Base-by-base conservation (phyloP, 768 basidiomycete species). In the Suillus variegatus region DNA sequence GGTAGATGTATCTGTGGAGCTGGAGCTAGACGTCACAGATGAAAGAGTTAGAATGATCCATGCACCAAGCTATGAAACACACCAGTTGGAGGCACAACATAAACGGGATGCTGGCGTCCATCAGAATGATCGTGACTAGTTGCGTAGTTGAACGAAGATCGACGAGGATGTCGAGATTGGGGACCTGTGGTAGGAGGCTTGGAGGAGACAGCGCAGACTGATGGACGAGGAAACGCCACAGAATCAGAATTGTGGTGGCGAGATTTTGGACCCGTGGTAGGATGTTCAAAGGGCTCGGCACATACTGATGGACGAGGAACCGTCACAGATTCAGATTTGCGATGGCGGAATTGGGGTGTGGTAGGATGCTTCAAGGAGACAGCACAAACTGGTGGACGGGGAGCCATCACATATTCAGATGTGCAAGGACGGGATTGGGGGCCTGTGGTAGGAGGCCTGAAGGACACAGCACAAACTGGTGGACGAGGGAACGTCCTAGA, bases 321-420 rank as follows among this genome's bases (percentile, higher is more conserved):
- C 18, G 47, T 20, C 44, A n/a, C 20, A 13, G 54, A 44, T 32
- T 36, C 7, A 18, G 1, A 54, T n/a, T 49, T 60, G 22, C 25
- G 44, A 47, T 40, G n/a, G 4, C 43, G 28, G 60, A n/a, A 35
- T 46, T 60, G 51, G 8, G 51, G 16, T 8, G 51, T 18, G 14
- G 55, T 18, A 60, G 60, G 43, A 57, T 38, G 49, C 4, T 68
- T 52, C 8, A 52, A 52, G 49, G 57, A 61, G 40, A 41, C n/a
- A n/a, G 66, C 55, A 16, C 32, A 51, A n/a, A 49, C 43, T 6
- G 44, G 49, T 35, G 47, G 44, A 44, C 14, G 61, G 16, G 60
- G 49, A 38, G 38, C 51, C 38, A 38, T 32, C 41, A 28, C 20
- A 16, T 41, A 41, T 20, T 36, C 58, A 14, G 2, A 55, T n/a